These are phyloP conservation scores for Nakazawaea molendinolei DNA, from an alignment of 805 yeast species.

Conservation along the genomic window DNA sequence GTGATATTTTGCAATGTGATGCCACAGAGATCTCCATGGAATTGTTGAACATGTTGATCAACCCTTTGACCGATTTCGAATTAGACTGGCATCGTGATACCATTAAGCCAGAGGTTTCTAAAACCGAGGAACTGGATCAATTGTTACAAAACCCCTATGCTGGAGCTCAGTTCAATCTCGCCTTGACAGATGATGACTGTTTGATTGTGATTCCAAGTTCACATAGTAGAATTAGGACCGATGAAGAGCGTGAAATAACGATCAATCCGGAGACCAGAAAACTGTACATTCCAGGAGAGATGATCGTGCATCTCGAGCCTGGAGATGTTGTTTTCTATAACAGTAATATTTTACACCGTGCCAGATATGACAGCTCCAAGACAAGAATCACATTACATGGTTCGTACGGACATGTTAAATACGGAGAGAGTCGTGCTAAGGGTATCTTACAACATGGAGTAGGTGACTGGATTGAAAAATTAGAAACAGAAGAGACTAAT, in stretches of 20 bases:
- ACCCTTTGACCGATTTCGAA: conserved; percentile 46
- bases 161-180: conserved; percentile 46
- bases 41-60: conserved; percentile 44
- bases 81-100: conserved; percentile 49
- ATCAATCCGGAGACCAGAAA: conserved; percentile 24
- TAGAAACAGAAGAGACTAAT: conserved; percentile 18
- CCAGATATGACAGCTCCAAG: conserved; percentile 30
- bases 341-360: conserved; percentile 43
- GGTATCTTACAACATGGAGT: conserved; percentile 52
- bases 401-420: conserved; percentile 37
- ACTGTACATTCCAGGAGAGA: conserved; percentile 32
- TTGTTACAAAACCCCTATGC: conserved; percentile 33
- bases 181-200: conserved; percentile 39
- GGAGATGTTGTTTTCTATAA: conserved; percentile 48
- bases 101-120: conserved; percentile 38
- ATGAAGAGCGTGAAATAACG: conserved; percentile 35
- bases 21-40: conserved; percentile 35
- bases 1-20: conserved; percentile 36
- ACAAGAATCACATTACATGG: conserved; percentile 43
- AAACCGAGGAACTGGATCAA: conserved; percentile 36
- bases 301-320: conserved; percentile 35
- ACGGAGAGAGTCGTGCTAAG: conserved; percentile 37
- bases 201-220: conserved; percentile 43
- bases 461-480: conserved; percentile 35
- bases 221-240: conserved; percentile 38